These are phyloP conservation scores for Phascolomyces articulosus DNA, from an alignment of 371 early-diverging fungal species.

Conservation along the genomic window DNA sequence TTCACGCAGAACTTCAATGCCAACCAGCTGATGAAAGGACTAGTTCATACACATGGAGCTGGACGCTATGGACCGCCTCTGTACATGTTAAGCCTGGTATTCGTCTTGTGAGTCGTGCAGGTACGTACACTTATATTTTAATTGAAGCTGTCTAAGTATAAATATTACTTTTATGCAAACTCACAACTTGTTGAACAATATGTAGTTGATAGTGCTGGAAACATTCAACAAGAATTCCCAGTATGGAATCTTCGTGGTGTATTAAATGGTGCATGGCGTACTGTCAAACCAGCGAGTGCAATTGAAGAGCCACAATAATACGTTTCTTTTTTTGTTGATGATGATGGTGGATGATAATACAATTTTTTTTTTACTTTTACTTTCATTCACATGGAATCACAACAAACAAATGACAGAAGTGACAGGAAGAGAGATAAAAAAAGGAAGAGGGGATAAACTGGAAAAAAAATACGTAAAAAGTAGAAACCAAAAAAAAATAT, in stretches of 20 bases:
- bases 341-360: constrained; percentile 4
- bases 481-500: no score
- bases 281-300: neutral
- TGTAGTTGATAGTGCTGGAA: constrained; percentile 71
- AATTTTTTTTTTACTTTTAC: neutral
- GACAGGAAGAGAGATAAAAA: neutral
- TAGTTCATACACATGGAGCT: constrained; percentile 63
- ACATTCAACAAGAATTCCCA: constrained; percentile 77
- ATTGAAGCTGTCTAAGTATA: no score
- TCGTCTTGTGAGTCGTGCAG: constrained; percentile 72
- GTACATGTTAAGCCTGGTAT: constrained; percentile 32
- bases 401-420: neutral
- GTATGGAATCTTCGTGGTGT: constrained; percentile 88
- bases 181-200: no score
- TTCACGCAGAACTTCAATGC: constrained; percentile 51
- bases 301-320: neutral
- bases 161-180: no score
- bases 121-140: constrained; percentile 33
- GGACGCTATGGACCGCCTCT: constrained; percentile 76
- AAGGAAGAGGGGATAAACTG: neutral
- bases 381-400: neutral
- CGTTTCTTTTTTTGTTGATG: neutral
- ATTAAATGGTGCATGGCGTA: constrained; percentile 77
- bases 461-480: neutral
- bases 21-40: constrained; percentile 27